phyloP scores from a whole-genome alignment of 371 early-diverging fungal species.

The Mucor mucedo region DNA sequence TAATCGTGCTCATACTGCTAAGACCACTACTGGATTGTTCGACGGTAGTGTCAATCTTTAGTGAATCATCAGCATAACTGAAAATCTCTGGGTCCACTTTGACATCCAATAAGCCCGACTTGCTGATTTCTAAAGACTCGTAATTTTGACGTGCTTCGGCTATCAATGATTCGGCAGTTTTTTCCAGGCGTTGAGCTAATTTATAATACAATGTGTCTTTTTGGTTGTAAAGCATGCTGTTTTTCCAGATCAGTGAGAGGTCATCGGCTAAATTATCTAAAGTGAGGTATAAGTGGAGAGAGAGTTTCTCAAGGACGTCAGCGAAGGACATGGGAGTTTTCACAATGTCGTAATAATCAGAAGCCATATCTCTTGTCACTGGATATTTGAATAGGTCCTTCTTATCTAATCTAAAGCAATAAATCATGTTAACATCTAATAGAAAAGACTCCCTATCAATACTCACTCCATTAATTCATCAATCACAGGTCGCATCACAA shows the following conservation, averaged over 20 bases:
- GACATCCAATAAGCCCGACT: slow-evolving; percentile 53
- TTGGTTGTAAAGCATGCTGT: slow-evolving; percentile 81
- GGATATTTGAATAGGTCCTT: slow-evolving; percentile 65
- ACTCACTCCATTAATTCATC: slow-evolving; percentile 70
- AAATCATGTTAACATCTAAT: not conserved
- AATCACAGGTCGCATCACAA: slow-evolving; percentile 64
- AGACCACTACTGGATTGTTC: slow-evolving; percentile 12
- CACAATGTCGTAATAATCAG: slow-evolving; percentile 82
- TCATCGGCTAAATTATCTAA: slow-evolving; percentile 61
- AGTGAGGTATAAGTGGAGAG: slow-evolving; percentile 38
- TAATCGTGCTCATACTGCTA: slow-evolving; percentile 15
- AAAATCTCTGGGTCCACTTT: slow-evolving; percentile 62
- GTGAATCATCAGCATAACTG: slow-evolving; percentile 33
- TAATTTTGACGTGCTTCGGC: slow-evolving; percentile 48
- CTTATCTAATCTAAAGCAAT: slow-evolving; percentile 36
- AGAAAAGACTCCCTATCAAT: not conserved
- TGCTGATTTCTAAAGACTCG: slow-evolving; percentile 39
- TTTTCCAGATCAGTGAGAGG: slow-evolving; percentile 71
- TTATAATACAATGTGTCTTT: slow-evolving; percentile 75
- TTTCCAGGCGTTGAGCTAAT: slow-evolving; percentile 61
- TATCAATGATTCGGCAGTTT: slow-evolving; percentile 40
- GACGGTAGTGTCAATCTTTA: slow-evolving; percentile 1
- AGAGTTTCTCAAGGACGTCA: slow-evolving; percentile 55
- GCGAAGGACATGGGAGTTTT: slow-evolving; percentile 64
- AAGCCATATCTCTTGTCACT: slow-evolving; percentile 76